phyloP scores from a whole-genome alignment of 1,284 basidiomycete genomes.

The Pseudozyma flocculosa region DNA sequence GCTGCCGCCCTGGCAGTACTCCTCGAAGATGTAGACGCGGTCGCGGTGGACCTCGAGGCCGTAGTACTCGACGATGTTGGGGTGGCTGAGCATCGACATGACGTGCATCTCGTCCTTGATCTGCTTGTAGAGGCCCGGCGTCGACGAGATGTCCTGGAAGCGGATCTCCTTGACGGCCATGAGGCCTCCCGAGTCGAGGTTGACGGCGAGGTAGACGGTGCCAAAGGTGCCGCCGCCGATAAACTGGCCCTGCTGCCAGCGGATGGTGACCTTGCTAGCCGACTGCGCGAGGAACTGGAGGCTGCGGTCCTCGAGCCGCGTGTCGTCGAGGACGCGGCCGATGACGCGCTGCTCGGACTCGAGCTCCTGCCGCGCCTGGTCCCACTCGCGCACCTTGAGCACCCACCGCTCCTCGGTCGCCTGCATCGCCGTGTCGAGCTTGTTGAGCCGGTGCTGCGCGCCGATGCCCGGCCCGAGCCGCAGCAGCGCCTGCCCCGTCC shows the following conservation, averaged over 20 bases:
- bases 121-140: conserved; percentile 69
- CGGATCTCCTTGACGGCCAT: conserved; percentile 99
- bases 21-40: conserved; percentile 98
- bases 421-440: conserved; percentile 41
- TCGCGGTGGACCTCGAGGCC: conserved; percentile 99
- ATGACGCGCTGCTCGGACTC: conserved; percentile 51
- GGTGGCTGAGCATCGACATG: conserved; percentile 98
- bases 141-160: conserved; percentile 82
- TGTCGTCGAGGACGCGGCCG: conserved; percentile 56
- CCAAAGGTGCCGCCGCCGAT: conserved; percentile 92
- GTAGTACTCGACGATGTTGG: conserved; percentile 98
- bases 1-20: conserved; percentile 96
- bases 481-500: conserved; percentile 8
- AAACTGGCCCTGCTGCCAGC: conserved; percentile 98
- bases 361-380: conserved; percentile 41
- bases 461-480: conserved; percentile 33
- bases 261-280: conserved; percentile 81
- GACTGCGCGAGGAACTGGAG: conserved; percentile 61
- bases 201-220: conserved; percentile 91
- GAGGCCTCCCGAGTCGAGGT: conserved; percentile 90
- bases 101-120: conserved; percentile 96
- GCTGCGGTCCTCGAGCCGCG: conserved; percentile 52
- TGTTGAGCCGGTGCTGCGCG: conserved; percentile 31
- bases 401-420: conserved; percentile 51
- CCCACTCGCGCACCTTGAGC: conserved; percentile 45